Conservation (phyloP, 768 basidiomycete genomes). For the Cubamyces lactineus region DNA sequence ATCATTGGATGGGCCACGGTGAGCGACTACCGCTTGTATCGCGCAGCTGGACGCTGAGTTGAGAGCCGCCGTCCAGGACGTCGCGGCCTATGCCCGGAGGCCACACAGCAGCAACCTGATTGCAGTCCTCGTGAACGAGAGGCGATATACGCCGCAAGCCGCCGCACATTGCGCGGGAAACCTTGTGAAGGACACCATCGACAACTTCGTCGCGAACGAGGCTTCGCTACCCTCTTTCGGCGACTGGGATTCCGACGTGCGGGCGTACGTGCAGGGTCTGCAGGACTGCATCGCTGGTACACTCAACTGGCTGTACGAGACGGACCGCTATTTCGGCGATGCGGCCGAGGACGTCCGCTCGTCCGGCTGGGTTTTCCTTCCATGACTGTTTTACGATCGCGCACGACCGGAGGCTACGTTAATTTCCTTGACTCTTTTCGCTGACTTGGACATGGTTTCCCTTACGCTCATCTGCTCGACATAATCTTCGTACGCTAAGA, state of each 20-base stretch:
- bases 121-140: slow-evolving; percentile 48
- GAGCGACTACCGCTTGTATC: slow-evolving; percentile 20
- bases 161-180: slow-evolving; percentile 48
- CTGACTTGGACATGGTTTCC: neutral
- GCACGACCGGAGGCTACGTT: neutral
- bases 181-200: slow-evolving; percentile 44
- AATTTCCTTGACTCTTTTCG: neutral
- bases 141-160: slow-evolving; percentile 50
- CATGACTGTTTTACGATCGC: slow-evolving; percentile 7
- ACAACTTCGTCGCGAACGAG: slow-evolving; percentile 37
- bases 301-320: slow-evolving; percentile 70
- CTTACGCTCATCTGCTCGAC: neutral
- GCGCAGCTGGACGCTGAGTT: neutral
- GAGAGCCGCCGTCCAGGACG: slow-evolving; percentile 48
- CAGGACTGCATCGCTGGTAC: slow-evolving; percentile 59
- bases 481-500: neutral
- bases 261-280: slow-evolving; percentile 51
- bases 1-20: slow-evolving; percentile 61
- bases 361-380: slow-evolving; percentile 66
- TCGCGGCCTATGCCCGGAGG: slow-evolving; percentile 56
- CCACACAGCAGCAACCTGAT: slow-evolving; percentile 53
- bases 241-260: slow-evolving; percentile 33
- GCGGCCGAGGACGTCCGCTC: slow-evolving; percentile 59
- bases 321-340: slow-evolving; percentile 59
- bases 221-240: slow-evolving; percentile 5